Evolutionary conservation across 2,329 filamentous ascomycete genomes (phyloP).

Genomic region (Pleochaeta shiraiana): DNA sequence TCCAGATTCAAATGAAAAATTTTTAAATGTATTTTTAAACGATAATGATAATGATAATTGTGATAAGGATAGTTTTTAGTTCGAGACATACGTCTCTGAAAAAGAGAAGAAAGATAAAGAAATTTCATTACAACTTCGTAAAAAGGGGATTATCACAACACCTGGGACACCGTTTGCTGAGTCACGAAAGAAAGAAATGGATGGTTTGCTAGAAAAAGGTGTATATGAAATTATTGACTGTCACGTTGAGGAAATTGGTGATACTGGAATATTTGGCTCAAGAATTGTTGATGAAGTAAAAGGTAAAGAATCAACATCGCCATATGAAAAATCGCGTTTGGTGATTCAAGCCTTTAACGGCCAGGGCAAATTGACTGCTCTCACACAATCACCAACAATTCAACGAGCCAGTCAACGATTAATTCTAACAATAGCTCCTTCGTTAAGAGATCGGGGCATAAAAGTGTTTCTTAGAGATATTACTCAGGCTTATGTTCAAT

Average conservation of each 20-base stretch:
- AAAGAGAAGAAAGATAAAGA: background rate
- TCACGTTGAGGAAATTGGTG: background rate
- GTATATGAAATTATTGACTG: background rate
- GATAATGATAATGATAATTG: background rate
- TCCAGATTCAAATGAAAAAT: background rate
- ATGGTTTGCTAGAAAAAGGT: background rate
- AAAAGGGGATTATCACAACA: background rate
- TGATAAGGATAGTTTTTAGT: no score
- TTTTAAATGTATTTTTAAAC: background rate
- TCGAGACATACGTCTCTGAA: background rate
- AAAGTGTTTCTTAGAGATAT: background rate
- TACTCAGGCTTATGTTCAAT: background rate
- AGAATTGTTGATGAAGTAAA: conserved; percentile 2
- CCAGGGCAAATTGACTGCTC: background rate
- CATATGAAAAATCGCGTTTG: conserved; percentile 3
- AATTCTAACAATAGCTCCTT: background rate
- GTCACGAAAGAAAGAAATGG: background rate
- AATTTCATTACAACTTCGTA: background rate
- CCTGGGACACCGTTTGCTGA: background rate
- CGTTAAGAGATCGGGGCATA: background rate
- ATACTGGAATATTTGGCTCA: background rate
- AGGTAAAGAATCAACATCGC: background rate
- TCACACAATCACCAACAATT: conserved; percentile 1
- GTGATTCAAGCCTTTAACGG: conserved; percentile 2
- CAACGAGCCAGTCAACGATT: background rate